Conservation (phyloP, 2,329 filamentous ascomycete species). For the Penicillium hordei region DNA sequence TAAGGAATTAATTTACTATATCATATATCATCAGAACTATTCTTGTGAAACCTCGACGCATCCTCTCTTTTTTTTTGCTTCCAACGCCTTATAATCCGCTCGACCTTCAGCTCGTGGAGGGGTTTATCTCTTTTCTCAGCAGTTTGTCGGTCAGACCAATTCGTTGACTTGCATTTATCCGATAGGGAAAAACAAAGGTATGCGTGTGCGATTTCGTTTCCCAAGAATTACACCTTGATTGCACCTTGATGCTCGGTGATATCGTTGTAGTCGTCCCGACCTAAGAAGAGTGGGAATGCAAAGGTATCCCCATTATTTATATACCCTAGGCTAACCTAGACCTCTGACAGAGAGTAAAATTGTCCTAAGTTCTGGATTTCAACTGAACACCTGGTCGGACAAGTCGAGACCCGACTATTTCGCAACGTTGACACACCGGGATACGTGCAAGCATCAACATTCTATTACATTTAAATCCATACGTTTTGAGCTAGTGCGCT, state of each 20-base stretch:
- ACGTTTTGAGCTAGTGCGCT: conserved; percentile 3
- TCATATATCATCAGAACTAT: background rate
- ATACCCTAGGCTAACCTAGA: conserved; percentile 2
- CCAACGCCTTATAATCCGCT: conserved; percentile 16
- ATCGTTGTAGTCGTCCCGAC: background rate
- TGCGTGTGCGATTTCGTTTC: background rate
- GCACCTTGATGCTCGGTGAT: background rate
- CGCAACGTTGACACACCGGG: conserved; percentile 8
- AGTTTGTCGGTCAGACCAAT: conserved; percentile 19
- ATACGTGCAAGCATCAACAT: conserved; percentile 3
- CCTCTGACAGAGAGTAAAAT: background rate
- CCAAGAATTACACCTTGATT: background rate
- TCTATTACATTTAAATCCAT: background rate
- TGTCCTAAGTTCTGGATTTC: conserved; percentile 10
- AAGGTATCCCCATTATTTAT: background rate
- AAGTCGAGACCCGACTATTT: conserved; percentile 16
- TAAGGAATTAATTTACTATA: conserved; percentile 5
- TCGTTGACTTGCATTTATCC: conserved; percentile 12
- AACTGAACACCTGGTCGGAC: conserved; percentile 12
- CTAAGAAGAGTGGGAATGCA: background rate
- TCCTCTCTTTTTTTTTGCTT: background rate
- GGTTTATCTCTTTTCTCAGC: conserved; percentile 9
- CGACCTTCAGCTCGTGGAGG: conserved; percentile 7
- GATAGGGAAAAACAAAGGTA: background rate
- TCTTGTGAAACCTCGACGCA: conserved; percentile 18